Conservation (phyloP, 192 early-diverging fungal species). For the Backusella morwellensis region DNA sequence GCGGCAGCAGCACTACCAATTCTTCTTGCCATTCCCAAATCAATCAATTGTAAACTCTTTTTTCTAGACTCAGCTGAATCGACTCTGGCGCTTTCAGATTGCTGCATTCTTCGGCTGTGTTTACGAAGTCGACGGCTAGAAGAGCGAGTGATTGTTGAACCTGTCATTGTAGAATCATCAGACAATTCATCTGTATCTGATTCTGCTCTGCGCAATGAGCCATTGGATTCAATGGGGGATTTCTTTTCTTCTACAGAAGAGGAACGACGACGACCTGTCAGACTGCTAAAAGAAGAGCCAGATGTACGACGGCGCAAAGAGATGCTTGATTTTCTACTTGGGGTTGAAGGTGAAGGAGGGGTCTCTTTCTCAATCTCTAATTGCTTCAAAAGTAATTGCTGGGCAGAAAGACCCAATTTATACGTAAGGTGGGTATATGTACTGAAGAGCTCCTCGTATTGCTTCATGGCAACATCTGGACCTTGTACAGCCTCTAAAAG, state of each 20-base stretch:
- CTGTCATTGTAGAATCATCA: not conserved
- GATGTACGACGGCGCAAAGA: constrained; percentile 11
- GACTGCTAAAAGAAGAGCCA: not conserved
- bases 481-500: constrained; percentile 36
- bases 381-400: not conserved
- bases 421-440: constrained; percentile 4
- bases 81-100: not conserved
- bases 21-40: constrained; percentile 9
- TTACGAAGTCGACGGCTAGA: not conserved
- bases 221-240: not conserved
- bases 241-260: constrained; percentile 3
- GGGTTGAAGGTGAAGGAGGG: not conserved
- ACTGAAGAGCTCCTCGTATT: constrained; percentile 3
- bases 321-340: constrained; percentile 1
- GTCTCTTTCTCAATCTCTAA: not conserved
- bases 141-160: not conserved
- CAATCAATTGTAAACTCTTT: constrained; percentile 5
- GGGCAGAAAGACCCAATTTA: not conserved
- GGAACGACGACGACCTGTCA: not conserved
- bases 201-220: not conserved
- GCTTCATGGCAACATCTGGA: constrained; percentile 31
- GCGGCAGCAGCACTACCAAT: not conserved
- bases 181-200: not conserved
- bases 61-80: not conserved
- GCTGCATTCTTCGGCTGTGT: not conserved